A percentile compares a stretch with the other conserved stretches of the same genome.
phyloP scores from a whole-genome alignment of 495 filamentous ascomycete genomes.

The Aspergillus affinis region DNA sequence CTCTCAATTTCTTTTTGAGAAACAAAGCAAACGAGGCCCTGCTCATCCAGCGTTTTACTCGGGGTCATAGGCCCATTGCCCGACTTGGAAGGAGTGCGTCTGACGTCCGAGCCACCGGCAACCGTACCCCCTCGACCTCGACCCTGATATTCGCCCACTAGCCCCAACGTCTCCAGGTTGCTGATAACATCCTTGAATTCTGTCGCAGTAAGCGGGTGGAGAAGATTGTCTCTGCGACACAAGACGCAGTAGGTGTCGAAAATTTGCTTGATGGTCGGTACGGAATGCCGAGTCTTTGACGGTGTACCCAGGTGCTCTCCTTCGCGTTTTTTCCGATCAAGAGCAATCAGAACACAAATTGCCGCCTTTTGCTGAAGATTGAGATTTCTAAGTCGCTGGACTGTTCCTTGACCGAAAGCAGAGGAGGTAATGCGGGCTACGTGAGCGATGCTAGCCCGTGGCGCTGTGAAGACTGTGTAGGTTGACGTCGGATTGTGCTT shows the following conservation, averaged over 20 bases:
- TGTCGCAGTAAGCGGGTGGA: slow-evolving; percentile 81
- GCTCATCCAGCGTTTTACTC: slow-evolving; percentile 60
- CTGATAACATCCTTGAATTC: slow-evolving; percentile 95
- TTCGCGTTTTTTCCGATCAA: slow-evolving; percentile 61
- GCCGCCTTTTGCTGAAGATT: slow-evolving; percentile 97
- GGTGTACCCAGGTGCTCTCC: slow-evolving; percentile 49
- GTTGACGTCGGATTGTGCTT: slow-evolving; percentile 46
- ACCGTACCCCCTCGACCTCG: slow-evolving; percentile 64
- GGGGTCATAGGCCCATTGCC: slow-evolving; percentile 45
- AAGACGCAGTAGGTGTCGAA: slow-evolving; percentile 76
- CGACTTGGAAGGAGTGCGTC: slow-evolving; percentile 59
- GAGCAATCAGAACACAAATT: slow-evolving; percentile 79
- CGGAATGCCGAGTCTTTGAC: slow-evolving; percentile 52
- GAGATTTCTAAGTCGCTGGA: slow-evolving; percentile 76
- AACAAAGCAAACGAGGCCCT: slow-evolving; percentile 71
- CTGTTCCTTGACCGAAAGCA: slow-evolving; percentile 80
- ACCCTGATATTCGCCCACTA: slow-evolving; percentile 74
- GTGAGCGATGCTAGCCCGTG: slow-evolving; percentile 84
- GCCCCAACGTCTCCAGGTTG: slow-evolving; percentile 78
- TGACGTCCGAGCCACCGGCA: slow-evolving; percentile 42
- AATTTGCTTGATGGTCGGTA: slow-evolving; percentile 74
- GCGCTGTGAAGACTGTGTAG: slow-evolving; percentile 72
- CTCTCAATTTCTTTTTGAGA: slow-evolving; percentile 72
- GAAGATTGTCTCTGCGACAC: slow-evolving; percentile 77
- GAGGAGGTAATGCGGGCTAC: slow-evolving; percentile 85